Conservation (phyloP, 805 yeast genomes). For the Wickerhamomyces sydowiorum region DNA sequence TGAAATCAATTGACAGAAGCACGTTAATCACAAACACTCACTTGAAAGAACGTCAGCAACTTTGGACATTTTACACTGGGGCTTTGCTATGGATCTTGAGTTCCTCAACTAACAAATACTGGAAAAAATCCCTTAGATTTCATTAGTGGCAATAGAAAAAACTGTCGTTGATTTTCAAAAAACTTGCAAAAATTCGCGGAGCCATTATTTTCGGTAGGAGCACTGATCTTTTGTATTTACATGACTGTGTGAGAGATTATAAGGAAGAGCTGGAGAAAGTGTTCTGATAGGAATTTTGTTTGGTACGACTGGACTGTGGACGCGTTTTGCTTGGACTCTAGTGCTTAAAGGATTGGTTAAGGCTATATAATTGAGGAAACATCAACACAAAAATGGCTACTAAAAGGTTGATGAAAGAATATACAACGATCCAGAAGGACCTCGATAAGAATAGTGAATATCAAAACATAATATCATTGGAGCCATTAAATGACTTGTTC, state of each 20-base stretch:
- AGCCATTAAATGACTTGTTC: conserved; percentile 44
- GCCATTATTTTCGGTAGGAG: background rate
- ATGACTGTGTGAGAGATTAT: too few relatives aligned
- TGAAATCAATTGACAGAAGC: conserved; percentile 12
- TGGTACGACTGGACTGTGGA: too few relatives aligned
- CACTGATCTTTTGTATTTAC: too few relatives aligned
- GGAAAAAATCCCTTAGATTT: background rate
- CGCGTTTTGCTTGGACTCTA: too few relatives aligned
- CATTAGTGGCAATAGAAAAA: conserved; percentile 6
- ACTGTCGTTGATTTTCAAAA: background rate
- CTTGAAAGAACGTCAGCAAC: conserved; percentile 34
- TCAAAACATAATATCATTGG: conserved; percentile 32
- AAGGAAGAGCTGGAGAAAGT: too few relatives aligned
- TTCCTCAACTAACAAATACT: conserved; percentile 1
- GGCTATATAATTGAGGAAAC: too few relatives aligned
- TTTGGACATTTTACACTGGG: conserved; percentile 29
- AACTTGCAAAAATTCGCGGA: background rate
- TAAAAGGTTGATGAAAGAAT: conserved; percentile 33
- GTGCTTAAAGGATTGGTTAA: too few relatives aligned
- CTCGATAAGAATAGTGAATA: conserved; percentile 11
- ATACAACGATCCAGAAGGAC: conserved; percentile 24
- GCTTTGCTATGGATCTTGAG: background rate
- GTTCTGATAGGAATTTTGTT: too few relatives aligned
- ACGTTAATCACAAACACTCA: conserved; percentile 2
- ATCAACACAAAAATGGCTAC: conserved; percentile 16